These are phyloP conservation scores for Candida parachauliodes DNA, from an alignment of 805 yeast genomes.

Conservation along the genomic window DNA sequence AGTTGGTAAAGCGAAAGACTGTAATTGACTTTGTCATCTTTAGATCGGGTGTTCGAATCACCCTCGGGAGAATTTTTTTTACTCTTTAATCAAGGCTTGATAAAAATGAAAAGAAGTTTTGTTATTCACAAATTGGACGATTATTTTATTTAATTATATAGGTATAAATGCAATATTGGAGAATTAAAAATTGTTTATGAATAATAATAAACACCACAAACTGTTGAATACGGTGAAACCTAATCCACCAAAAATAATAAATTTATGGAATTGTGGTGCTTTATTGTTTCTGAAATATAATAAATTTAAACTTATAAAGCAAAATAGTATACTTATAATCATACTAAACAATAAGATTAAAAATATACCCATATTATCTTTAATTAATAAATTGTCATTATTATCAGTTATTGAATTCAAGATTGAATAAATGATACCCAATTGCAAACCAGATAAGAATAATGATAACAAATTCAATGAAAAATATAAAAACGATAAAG, in stretches of 20 bases:
- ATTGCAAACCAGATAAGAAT: conserved; percentile 36
- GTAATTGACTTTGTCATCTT: conserved; percentile 41
- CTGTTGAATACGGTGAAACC: conserved; percentile 13
- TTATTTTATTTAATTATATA: too few species aligned
- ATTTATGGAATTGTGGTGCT: conserved; percentile 21
- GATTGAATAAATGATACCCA: conserved; percentile 36
- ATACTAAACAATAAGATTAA: conserved; percentile 29
- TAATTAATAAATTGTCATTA: conserved; percentile 20
- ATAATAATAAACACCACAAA: conserved; percentile 12
- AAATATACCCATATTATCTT: conserved; percentile 32
- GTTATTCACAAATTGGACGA: too few species aligned
- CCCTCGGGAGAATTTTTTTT: conserved; percentile 42
- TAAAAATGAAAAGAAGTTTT: too few species aligned
- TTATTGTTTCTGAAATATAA: conserved; percentile 27
- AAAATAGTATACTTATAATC: conserved; percentile 28
- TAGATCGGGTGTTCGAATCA: conserved; percentile 51
- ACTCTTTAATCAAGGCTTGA: background rate
- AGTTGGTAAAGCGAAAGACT: conserved; percentile 52
- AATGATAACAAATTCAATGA: conserved; percentile 31
- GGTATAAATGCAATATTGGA: conserved; percentile 1
- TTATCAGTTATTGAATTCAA: conserved; percentile 14
- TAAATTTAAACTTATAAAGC: conserved; percentile 33
- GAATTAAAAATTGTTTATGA: conserved; percentile 7
- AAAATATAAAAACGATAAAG: conserved; percentile 34
- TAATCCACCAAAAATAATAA: conserved; percentile 14